A percentile compares a stretch with the other conserved stretches of the same genome.
Conservation (phyloP, 257 asterid genomes). For the Jasminum sambac region DNA sequence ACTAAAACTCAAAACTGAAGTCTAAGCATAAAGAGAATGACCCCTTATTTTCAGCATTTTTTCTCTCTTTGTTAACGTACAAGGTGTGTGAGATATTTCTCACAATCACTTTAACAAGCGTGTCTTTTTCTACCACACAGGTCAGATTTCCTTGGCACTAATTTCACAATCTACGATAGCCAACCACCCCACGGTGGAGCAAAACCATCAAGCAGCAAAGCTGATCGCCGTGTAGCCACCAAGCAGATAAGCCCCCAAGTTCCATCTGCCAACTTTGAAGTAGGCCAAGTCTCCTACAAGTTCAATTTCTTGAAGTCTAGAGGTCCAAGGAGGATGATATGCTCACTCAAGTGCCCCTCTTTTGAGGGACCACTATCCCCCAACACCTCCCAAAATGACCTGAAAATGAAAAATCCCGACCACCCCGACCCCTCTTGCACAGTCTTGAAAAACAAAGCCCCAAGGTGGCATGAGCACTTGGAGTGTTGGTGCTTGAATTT, state of each 20-base stretch:
- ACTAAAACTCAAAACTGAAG: too few species aligned
- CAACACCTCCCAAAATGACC: constrained; percentile 28
- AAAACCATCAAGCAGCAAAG: constrained; percentile 69
- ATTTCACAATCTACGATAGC: constrained; percentile 76
- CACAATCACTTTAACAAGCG: constrained; percentile 1
- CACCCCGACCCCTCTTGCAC: constrained; percentile 33
- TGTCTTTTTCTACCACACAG: constrained; percentile 38
- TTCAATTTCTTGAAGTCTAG: constrained; percentile 89
- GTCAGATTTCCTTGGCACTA: constrained; percentile 92
- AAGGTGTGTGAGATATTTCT: not conserved
- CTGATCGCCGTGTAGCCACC: constrained; percentile 78
- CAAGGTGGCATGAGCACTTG: constrained; percentile 91
- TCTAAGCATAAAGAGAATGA: too few species aligned
- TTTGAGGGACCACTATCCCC: constrained; percentile 27
- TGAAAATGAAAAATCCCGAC: constrained; percentile 32
- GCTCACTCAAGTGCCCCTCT: constrained; percentile 54
- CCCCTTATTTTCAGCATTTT: not conserved
- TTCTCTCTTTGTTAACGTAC: not conserved
- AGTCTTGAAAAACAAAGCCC: constrained; percentile 78
- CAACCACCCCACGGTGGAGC: constrained; percentile 81
- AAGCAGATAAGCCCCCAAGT: constrained; percentile 93
- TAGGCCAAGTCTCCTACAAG: constrained; percentile 79
- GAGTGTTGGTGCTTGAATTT: constrained; percentile 98
- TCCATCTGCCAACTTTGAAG: constrained; percentile 77
- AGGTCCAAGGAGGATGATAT: constrained; percentile 92